Evolutionary conservation across 2,329 filamentous ascomycete species (phyloP), one percentile per base, ranked within the genome.

Genomic region (Diaporthe ampelina): DNA sequence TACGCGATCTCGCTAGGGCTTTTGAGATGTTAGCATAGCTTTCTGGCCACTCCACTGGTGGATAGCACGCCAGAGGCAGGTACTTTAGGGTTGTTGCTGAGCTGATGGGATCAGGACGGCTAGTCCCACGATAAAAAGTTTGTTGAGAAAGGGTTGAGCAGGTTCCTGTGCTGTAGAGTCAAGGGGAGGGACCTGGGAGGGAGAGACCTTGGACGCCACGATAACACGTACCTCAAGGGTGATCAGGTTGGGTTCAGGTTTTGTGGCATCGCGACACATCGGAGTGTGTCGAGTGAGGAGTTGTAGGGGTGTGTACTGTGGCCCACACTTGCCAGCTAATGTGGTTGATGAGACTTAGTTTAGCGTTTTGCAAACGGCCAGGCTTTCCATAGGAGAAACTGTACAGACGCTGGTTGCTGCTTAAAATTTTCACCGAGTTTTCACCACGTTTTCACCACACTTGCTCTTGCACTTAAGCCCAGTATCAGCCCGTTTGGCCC

Each of bases 11-110:
- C 1, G 9, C 29, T 10, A 45, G 24, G 4, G 0, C 29, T 21
- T 29, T 21, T 1, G 24, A 13, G 6, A 4, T 3, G 15, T 21
- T 11, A 32, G 58, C 37, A 24, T 4, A 6, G 26, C 15, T 45
- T 3, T 2, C 0, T 13, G 4, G 10, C 6, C 7, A 3, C 4
- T 11, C 2, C 15, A 29, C 58, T 17, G 24, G 2, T 8, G 43
- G 37, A 29, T 4, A 1, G 4, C 1, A 8, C 9, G 19, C 2
- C 17, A 7, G 37, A 13, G 37, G 13, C 13, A 43, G n/a, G n/a
- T 21, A 3, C 10, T 2, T 2, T 9, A 10, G 45, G 6, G 19
- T n/a, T 50, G 43, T 21, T 50, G 19, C 21, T 21, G 21, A 50
- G 19, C 21, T 50, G 21, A 50, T 24, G 43, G 10, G 4, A 15